Evolutionary conservation across 768 basidiomycete species (phyloP).

Genomic region (Udeniomyces megalosporus): DNA sequence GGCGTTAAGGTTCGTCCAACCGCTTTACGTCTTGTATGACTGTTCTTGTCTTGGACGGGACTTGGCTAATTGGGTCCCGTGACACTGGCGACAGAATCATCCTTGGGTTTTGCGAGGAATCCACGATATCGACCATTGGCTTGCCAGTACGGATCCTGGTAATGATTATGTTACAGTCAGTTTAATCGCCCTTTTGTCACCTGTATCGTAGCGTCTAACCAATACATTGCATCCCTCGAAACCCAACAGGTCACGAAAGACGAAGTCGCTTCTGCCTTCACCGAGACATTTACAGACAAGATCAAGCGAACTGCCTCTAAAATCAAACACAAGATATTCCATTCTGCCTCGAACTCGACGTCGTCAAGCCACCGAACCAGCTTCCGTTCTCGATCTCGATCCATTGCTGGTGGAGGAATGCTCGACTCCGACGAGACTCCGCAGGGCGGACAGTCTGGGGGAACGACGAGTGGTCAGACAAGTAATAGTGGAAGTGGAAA

Average conservation of each 20-base stretch:
- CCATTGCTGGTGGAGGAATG: background rate
- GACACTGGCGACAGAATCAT: slow-evolving; percentile 21
- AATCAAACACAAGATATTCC: slow-evolving; percentile 14
- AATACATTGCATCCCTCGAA: too few relatives aligned
- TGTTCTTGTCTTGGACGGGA: too few relatives aligned
- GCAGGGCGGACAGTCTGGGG: background rate
- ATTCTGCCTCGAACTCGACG: background rate
- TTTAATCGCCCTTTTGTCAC: too few relatives aligned
- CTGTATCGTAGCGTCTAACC: too few relatives aligned
- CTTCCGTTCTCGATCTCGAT: background rate
- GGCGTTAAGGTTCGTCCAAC: slow-evolving; percentile 54
- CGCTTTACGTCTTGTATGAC: too few relatives aligned
- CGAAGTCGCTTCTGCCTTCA: slow-evolving; percentile 50
- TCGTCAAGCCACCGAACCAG: background rate
- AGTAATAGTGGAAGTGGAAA: background rate
- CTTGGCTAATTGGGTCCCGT: too few relatives aligned
- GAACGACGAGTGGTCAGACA: background rate
- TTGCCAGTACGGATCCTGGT: slow-evolving; percentile 43
- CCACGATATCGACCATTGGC: slow-evolving; percentile 51
- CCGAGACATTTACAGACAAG: slow-evolving; percentile 23
- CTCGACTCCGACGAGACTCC: background rate
- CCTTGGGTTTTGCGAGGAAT: slow-evolving; percentile 57
- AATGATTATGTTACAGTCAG: slow-evolving; percentile 36
- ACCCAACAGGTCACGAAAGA: slow-evolving; percentile 46
- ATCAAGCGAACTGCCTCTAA: slow-evolving; percentile 25